Evolutionary conservation across 2,329 filamentous ascomycete species (phyloP).

Genomic region (Annulohypoxylon truncatum): DNA sequence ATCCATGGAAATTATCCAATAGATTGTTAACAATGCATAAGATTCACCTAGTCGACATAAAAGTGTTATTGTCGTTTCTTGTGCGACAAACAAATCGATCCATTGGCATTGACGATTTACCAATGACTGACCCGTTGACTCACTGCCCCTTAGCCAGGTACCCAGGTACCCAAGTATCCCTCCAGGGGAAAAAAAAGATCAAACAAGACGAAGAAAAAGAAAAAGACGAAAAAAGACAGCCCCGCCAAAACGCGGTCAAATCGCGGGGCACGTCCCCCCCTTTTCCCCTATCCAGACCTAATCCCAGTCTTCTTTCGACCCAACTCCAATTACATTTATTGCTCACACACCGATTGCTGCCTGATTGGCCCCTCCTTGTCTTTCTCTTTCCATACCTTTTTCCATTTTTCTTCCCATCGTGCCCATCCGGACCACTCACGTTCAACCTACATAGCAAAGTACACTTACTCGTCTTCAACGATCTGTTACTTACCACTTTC

Average conservation of each 20-base stretch:
- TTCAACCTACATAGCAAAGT: background rate
- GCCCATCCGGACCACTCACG: background rate
- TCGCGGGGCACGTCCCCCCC: conserved; percentile 30
- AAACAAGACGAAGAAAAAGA: conserved; percentile 1
- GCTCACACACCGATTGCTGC: conserved; percentile 37
- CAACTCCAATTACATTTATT: conserved; percentile 35
- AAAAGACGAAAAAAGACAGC: background rate
- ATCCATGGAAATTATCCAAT: conserved; percentile 27
- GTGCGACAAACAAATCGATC: conserved; percentile 38
- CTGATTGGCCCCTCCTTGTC: conserved; percentile 39
- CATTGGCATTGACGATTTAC: conserved; percentile 39
- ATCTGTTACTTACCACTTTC: conserved; percentile 29
- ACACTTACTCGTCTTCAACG: background rate
- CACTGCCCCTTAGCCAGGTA: conserved; percentile 12
- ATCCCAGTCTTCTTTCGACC: conserved; percentile 25
- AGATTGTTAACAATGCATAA: conserved; percentile 18
- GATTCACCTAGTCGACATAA: conserved; percentile 20
- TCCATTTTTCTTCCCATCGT: conserved; percentile 6
- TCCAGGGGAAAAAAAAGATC: background rate
- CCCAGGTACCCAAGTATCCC: conserved; percentile 31
- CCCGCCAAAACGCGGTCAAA: conserved; percentile 25
- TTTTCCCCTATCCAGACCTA: conserved; percentile 6
- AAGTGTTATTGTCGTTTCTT: conserved; percentile 17
- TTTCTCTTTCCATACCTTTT: conserved; percentile 9
- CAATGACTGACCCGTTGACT: conserved; percentile 22